Percentiles rank a stretch among this genome's conserved stretches.
These are phyloP conservation scores for Clitopilus hobsonii DNA, from an alignment of 768 basidiomycete species.

Conservation along the genomic window DNA sequence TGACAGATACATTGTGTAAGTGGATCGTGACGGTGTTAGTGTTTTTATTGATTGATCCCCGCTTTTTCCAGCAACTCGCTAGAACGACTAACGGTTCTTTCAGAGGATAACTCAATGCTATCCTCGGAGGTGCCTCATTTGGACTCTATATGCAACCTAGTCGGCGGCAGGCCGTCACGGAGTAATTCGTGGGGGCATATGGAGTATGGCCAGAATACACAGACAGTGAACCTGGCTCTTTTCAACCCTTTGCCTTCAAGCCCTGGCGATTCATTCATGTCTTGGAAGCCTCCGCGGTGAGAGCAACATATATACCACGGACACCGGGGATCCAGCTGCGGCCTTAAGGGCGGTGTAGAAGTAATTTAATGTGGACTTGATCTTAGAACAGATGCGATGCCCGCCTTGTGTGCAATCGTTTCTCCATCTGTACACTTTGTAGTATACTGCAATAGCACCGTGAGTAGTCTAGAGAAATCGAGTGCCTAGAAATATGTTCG, in stretches of 20 bases:
- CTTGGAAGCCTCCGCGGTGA: slow-evolving; percentile 48
- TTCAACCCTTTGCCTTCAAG: slow-evolving; percentile 28
- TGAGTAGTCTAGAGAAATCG: background rate
- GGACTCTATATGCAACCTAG: slow-evolving; percentile 4
- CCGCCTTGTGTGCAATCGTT: background rate
- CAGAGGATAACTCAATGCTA: slow-evolving; percentile 16
- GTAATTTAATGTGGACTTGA: background rate
- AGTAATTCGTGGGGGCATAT: background rate
- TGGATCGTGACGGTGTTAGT: slow-evolving; percentile 2
- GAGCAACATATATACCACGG: background rate
- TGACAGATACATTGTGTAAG: slow-evolving; percentile 52
- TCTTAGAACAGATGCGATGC: background rate
- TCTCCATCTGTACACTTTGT: background rate
- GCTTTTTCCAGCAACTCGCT: slow-evolving; percentile 31
- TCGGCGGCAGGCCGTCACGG: background rate
- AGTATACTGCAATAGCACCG: too few species aligned
- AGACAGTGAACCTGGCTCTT: slow-evolving; percentile 17
- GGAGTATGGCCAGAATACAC: slow-evolving; percentile 6
- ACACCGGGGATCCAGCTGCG: background rate
- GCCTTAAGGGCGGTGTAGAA: background rate
- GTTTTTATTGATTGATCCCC: slow-evolving; percentile 9
- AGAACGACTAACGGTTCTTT: slow-evolving; percentile 28
- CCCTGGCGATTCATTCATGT: slow-evolving; percentile 54
- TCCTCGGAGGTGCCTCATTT: slow-evolving; percentile 11
- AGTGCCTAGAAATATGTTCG: background rate